These are phyloP conservation scores for Erodium texanum DNA, from an alignment of 441 rosid genomes.

Conservation along the genomic window DNA sequence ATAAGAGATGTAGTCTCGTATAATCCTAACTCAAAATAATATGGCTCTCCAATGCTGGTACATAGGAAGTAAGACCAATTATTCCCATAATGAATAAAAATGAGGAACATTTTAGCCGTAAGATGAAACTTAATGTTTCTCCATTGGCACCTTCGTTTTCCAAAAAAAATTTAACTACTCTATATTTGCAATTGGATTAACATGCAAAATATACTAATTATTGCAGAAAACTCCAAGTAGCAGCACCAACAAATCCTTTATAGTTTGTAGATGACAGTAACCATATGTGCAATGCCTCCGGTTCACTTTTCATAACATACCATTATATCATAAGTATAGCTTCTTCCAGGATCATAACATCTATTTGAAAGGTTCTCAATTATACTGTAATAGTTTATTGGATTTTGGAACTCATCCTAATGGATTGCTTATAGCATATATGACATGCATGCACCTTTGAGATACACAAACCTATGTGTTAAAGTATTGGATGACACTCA, in stretches of 20 bases:
- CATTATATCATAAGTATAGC: background rate
- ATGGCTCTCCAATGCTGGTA: background rate
- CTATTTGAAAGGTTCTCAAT: background rate
- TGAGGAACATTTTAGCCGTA: background rate
- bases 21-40: background rate
- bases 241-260: background rate
- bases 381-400: background rate
- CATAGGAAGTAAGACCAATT: background rate
- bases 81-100: background rate
- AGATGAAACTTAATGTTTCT: background rate
- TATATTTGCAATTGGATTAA: background rate
- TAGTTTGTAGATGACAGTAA: background rate
- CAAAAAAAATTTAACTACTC: background rate
- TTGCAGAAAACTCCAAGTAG: background rate
- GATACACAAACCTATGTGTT: background rate
- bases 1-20: background rate
- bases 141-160: background rate
- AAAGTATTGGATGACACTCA: background rate
- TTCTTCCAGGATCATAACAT: background rate
- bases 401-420: background rate
- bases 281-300: background rate
- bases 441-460: background rate
- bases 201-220: background rate
- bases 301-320: background rate
- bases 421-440: background rate